Base-by-base conservation (phyloP, 2,329 filamentous ascomycete species). In the Talaromyces amestolkiae region DNA sequence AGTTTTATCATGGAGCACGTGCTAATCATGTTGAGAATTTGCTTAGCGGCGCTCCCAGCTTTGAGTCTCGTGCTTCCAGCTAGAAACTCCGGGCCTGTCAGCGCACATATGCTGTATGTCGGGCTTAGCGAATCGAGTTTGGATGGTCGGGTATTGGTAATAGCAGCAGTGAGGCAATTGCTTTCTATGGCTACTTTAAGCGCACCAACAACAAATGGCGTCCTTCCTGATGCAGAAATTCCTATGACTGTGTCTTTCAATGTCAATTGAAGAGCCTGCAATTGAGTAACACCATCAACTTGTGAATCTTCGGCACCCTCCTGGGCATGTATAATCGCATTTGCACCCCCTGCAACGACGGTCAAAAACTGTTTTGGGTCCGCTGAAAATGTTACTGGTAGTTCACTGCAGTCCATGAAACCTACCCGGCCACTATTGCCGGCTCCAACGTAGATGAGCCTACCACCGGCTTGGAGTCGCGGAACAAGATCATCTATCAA, bases 11-110 rank as follows among this genome's bases (percentile, higher is more conserved):
- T 33, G 17, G 58, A n/a, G 11, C 41, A 33, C 1, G 58, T 61
- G n/a, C 24, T 35, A 19, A 61, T 61, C 58, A 61, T 61, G 19
- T 61, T 61, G 22, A 61, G 22, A 15, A 61, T 61, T 37, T 61
- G 58, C 27, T 61, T 61, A 13, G 58, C 31, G 6, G 58, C 58
- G 31, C 24, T 61, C 3, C 58, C 58, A 27, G 58, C 58, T 61
- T 61, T 61, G 43, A 61, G 58, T 31, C 58, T 15, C 1, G 58
- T 61, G 22, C 58, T 61, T 33, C 58, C 58, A n/a, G 58, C 43
- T 3, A 61, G 17, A 15, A 61, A 33, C 33, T 61, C 58, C 1
- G 58, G 43, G 17, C 58, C 58, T 19, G 31, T 33, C 6, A 61
- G 15, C 3, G 19, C 43, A 37, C 11, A 15, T 19, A 58, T 58